Conservation (phyloP, 805 yeast genomes). For the Nakazawaea populi region DNA sequence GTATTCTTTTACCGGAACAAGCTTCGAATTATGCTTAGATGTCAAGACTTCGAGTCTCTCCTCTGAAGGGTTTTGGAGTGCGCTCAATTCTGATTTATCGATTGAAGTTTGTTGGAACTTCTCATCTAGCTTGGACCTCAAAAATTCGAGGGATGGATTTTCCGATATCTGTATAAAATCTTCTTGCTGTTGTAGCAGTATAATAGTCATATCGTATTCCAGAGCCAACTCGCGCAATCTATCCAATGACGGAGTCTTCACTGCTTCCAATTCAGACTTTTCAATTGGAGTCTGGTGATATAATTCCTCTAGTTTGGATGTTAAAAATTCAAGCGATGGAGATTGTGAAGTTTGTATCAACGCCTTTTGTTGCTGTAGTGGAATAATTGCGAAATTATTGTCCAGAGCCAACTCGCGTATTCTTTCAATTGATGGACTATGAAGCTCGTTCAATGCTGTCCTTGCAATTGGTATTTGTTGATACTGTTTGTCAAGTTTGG, state of each 20-base stretch:
- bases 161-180: constrained; percentile 4
- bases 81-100: constrained; percentile 8
- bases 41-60: constrained; percentile 2
- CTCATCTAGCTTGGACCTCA: background rate
- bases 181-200: constrained; percentile 12
- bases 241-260: background rate
- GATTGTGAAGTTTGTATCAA: constrained; percentile 4
- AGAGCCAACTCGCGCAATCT: constrained; percentile 5
- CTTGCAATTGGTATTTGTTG: background rate
- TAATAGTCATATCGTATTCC: constrained; percentile 1
- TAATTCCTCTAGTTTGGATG: background rate
- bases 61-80: background rate
- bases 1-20: constrained; percentile 13
- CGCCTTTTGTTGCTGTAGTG: constrained; percentile 11
- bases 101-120: background rate
- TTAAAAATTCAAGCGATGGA: constrained; percentile 5
- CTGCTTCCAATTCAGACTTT: constrained; percentile 8
- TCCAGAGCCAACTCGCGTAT: constrained; percentile 6
- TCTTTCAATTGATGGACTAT: background rate
- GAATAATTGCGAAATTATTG: constrained; percentile 5
- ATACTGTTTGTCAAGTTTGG: background rate
- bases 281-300: background rate
- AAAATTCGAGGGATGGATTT: constrained; percentile 5
- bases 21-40: constrained; percentile 2
- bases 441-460: constrained; percentile 7